Base-by-base conservation (phyloP, 805 yeast genomes). In the Wickerhamiella slavikovae region DNA sequence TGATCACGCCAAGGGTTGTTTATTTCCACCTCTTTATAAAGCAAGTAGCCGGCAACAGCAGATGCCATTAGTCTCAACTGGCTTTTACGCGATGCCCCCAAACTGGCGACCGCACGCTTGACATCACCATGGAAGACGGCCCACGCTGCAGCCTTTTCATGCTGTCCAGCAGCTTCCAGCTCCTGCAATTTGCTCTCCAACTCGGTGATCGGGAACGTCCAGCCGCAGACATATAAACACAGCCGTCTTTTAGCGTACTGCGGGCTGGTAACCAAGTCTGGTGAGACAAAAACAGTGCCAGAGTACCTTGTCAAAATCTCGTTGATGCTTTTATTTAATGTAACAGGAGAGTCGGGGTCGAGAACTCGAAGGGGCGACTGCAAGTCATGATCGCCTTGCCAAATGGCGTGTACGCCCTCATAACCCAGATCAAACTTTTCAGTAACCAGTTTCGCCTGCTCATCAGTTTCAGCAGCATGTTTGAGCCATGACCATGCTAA, bases 111-210 rank as follows among this genome's bases (percentile, higher is more conserved):
- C 0, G 95, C 93, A 29, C 70, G 62, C 2, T 66, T 62, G 2
- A 85, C 76, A 48, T 82, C 78, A 5, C 93, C 94, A 46, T 79
- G 85, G 49, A 85, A 85, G 0, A 82, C 83, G 0, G 95, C 95
- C 92, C 93, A 79, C 0, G 92, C 96, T 1, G 95, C 98, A 1
- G 98, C 96, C 45, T 85, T 72, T 36, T 82, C 93, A 37, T 64
- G 65, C 35, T 66, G 64, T 0, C 76, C 82, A 11, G 55, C 49
- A 0, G 54, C 49, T 15, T 72, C 66, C 24, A 85, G 57, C 24
- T 59, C 57, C 15, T 54, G 52, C 23, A 77, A 61, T 36, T 73
- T 70, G 23, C 64, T 69, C 38, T 82, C 92, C 36, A 80, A 62
- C 45, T 79, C 92, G 16, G 65, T 55, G 12, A 66, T 64, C 2